Base-by-base conservation (phyloP, 1,284 basidiomycete species). In the Naganishia sp. region DNA sequence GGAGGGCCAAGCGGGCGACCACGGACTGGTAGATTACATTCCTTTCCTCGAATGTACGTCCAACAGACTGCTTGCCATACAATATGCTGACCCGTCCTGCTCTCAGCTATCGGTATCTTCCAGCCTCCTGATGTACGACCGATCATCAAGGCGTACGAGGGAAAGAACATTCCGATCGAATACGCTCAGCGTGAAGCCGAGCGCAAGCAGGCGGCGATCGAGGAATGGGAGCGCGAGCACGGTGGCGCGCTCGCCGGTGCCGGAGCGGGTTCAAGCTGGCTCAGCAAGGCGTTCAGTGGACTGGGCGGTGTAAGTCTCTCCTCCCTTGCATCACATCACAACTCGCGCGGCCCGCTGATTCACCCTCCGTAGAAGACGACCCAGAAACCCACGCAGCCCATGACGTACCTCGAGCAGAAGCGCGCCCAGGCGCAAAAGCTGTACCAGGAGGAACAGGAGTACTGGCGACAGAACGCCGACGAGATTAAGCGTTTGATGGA, bases 1-100 rank as follows among this genome's bases (percentile, higher is more conserved):
- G 96, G 87, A 88, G 9, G 94, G 94, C 10, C 86, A 90, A 65
- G 81, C 86, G 0, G 83, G 79, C 31, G 92, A 95, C 77, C 86
- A 82, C 71, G 92, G 91, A 0, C 85, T 99, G 23, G 78, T 99
- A 13, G 89, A 88, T 13, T 84, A 97, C 82, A 93, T 99, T 70
- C 94, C 95, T 0, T 98, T 98, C 87, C 85, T 99, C 9, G 95
- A 99, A 82, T 93, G 92, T 93, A 77, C 56, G 88, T 83, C 25
- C 13, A 15, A 9, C 13, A 6, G 11, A 17, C 6, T 23, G 15
- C n/a, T 11, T 17, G 13, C n/a, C 31, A 13, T 25, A 32, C 32
- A 13, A 54, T 2, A 17, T 2, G 13, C 15, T 18, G 9, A 28
- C n/a, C 46, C 25, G 18, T 55, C 31, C 25, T 23, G 49, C 39